These are phyloP conservation scores for Rosa chinensis DNA, from an alignment of 306 rosid species.

Conservation along the genomic window DNA sequence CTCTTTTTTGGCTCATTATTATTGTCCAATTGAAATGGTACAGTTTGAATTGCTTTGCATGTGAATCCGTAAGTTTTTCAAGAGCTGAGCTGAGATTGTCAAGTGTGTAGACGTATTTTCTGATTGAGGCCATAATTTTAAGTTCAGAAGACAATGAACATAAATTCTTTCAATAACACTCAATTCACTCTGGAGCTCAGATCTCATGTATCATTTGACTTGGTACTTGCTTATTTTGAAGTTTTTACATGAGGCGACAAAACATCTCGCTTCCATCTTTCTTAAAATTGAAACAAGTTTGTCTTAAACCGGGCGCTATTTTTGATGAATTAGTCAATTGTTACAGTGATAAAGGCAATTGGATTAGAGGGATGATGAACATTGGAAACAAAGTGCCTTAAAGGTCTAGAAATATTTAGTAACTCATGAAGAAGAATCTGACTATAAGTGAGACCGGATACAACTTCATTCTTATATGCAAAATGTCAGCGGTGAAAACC, in stretches of 20 bases:
- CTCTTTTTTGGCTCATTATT: background rate
- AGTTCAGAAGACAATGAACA: background rate
- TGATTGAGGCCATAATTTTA: background rate
- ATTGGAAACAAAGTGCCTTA: background rate
- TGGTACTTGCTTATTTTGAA: background rate
- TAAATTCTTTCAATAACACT: background rate
- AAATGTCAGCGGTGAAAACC: background rate
- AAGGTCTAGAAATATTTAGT: background rate
- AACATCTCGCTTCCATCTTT: background rate
- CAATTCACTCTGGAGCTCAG: background rate
- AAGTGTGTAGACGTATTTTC: background rate
- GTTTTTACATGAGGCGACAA: background rate
- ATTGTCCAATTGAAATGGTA: background rate
- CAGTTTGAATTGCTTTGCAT: conserved; percentile 1
- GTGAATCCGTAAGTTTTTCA: background rate
- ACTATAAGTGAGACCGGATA: background rate
- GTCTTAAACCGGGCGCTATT: background rate
- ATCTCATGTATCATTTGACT: background rate
- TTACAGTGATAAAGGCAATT: background rate
- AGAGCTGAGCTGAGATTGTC: background rate
- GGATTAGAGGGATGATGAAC: background rate
- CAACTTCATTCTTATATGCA: background rate
- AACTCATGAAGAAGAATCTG: conserved; percentile 1
- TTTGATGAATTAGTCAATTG: conserved; percentile 2
- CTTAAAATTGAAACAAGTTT: background rate